A percentile compares a stretch with the other conserved stretches of the same genome.
These are phyloP conservation scores for Neonectria neomacrospora DNA, from an alignment of 2,329 filamentous ascomycete species.

Conservation along the genomic window DNA sequence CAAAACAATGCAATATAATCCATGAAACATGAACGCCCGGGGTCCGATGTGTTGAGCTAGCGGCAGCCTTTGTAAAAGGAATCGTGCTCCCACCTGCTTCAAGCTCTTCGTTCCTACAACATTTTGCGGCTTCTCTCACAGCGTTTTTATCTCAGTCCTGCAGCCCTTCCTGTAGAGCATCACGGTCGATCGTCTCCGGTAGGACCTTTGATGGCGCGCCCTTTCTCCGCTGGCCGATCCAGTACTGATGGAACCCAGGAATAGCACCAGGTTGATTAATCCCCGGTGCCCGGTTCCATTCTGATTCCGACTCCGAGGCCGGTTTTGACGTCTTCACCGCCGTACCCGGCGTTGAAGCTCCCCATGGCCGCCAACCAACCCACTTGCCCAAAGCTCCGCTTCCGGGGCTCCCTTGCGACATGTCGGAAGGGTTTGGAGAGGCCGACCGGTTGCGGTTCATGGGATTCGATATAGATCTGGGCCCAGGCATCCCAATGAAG, in stretches of 20 bases:
- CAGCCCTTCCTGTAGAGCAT: constrained; percentile 70
- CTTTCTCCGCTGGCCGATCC: constrained; percentile 61
- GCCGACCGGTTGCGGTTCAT: constrained; percentile 40
- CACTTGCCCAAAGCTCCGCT: constrained; percentile 53
- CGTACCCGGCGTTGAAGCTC: constrained; percentile 35
- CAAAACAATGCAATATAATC: constrained; percentile 29
- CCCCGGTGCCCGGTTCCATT: constrained; percentile 68
- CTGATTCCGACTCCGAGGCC: constrained; percentile 49
- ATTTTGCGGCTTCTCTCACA: neutral
- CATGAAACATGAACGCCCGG: constrained; percentile 32
- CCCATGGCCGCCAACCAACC: constrained; percentile 63
- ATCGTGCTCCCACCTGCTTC: neutral
- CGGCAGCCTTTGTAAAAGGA: neutral
- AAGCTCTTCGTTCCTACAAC: neutral
- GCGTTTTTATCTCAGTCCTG: constrained; percentile 38
- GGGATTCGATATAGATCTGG: constrained; percentile 48
- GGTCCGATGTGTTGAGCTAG: constrained; percentile 19
- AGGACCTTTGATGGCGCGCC: constrained; percentile 67
- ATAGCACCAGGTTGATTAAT: constrained; percentile 84
- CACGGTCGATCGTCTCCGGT: constrained; percentile 67
- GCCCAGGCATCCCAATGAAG: constrained; percentile 54
- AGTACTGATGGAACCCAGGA: constrained; percentile 73
- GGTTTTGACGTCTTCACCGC: constrained; percentile 34
- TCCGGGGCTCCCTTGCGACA: constrained; percentile 38
- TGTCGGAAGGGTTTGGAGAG: constrained; percentile 41